Base-by-base conservation (phyloP, 768 basidiomycete genomes). In the Phylloporus sp. region DNA sequence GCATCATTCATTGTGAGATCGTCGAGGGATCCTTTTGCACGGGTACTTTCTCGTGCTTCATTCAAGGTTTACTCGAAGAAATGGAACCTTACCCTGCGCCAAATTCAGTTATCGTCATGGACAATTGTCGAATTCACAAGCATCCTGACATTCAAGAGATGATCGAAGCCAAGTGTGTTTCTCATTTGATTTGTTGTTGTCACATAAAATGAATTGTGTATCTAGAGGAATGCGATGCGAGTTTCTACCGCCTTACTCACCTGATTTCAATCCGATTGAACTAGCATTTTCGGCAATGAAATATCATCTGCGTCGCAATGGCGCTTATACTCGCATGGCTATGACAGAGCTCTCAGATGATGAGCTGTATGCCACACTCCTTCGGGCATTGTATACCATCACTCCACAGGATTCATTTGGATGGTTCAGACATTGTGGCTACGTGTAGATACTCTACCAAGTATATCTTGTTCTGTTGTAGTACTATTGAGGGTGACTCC, bases 101-200 rank as follows among this genome's bases (percentile, higher is more conserved):
- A 11, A 52, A 46, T n/a, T 46, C 38, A n/a, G 38, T 52, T 9
- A 45, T 52, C 2, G 36, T 52, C 28, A 51, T 45, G 43, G 50
- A 51, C 22, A 51, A 51, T 26, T 51, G 50, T n/a, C 15, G n/a
- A 9, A 51, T 51, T 24, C 44, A 51, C 28, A 51, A 51, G 28
- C 44, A 51, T 39, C 36, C 27, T 23, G n/a, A 45, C 8, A 51
- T 51, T 5, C 36, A 31, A 9, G 44, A 31, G 5, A 45, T 45
- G 44, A 51, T 51, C 2, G 18, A 39, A 22, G 26, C 22, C 12
- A 24, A 28, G 44, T 38, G 18, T 20, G 18, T 38, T 38, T n/a
- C n/a, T 36, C n/a, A 18, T 36, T 36, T 7, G 6, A 36, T 36
- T 18, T 36, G 35, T 18, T 7, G 2, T 36, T 36, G 35, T 36